These are phyloP conservation scores for Phytophthora europaea DNA, from an alignment of 352 stramenopile species.

Conservation along the genomic window DNA sequence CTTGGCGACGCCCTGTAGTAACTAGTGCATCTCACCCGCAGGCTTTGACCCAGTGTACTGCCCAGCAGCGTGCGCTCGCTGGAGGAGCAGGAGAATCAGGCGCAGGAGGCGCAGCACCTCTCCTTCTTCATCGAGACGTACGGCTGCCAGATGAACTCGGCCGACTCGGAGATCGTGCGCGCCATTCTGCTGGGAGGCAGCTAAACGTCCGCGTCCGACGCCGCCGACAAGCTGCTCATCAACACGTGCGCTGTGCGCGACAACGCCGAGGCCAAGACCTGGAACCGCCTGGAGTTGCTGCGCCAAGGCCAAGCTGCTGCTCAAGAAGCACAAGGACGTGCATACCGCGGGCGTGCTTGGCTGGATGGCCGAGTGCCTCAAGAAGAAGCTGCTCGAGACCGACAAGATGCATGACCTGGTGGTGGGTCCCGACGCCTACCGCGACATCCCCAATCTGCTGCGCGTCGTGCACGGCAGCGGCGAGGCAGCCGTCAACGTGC, in stretches of 20 bases:
- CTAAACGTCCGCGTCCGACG: conserved; percentile 70
- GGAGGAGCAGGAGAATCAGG: conserved; percentile 54
- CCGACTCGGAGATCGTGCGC: conserved; percentile 98
- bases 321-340: conserved; percentile 72
- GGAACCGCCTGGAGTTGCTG: conserved; percentile 85
- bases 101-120: conserved; percentile 36
- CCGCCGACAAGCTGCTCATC: conserved; percentile 96
- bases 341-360: conserved; percentile 97
- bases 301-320: conserved; percentile 76
- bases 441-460: conserved; percentile 97
- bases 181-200: conserved; percentile 90
- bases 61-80: conserved; percentile 58
- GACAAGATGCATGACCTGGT: conserved; percentile 98
- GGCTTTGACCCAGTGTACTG: no score
- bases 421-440: conserved; percentile 98
- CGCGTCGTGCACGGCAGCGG: conserved; percentile 80
- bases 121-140: conserved; percentile 96
- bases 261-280: conserved; percentile 97
- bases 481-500: conserved; percentile 93
- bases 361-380: conserved; percentile 99
- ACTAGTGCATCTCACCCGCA: no score
- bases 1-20: no score
- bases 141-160: conserved; percentile 99
- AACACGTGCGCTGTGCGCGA: conserved; percentile 99
- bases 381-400: conserved; percentile 95